These are phyloP conservation scores for Aschersonia sp. DNA, from an alignment of 2,329 filamentous ascomycete genomes.

Conservation along the genomic window DNA sequence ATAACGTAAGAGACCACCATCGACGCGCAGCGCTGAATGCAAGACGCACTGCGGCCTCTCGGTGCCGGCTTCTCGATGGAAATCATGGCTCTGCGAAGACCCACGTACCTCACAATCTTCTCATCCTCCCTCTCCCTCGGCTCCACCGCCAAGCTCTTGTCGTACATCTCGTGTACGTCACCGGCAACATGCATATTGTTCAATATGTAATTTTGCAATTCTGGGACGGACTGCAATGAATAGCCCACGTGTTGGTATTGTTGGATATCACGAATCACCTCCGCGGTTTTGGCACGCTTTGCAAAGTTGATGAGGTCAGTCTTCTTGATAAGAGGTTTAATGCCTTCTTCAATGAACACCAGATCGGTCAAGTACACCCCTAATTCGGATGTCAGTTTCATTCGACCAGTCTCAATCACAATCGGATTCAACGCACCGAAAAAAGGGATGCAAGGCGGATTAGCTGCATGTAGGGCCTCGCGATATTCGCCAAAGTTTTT, in stretches of 20 bases:
- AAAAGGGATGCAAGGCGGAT: slow-evolving; percentile 95
- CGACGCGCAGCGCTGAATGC: too few species aligned
- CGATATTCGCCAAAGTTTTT: slow-evolving; percentile 98
- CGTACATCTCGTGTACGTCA: slow-evolving; percentile 99
- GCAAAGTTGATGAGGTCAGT: slow-evolving; percentile 97
- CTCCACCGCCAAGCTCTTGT: slow-evolving; percentile 86
- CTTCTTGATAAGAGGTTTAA: slow-evolving; percentile 91
- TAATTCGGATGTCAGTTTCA: slow-evolving; percentile 16
- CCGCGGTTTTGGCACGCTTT: slow-evolving; percentile 93
- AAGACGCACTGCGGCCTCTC: too few species aligned
- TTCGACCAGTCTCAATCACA: not conserved
- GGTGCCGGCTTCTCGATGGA: not conserved
- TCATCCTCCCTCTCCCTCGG: slow-evolving; percentile 95
- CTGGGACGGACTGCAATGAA: slow-evolving; percentile 71
- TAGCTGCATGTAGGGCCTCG: slow-evolving; percentile 80
- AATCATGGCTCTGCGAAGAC: slow-evolving; percentile 6
- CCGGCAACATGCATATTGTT: slow-evolving; percentile 92
- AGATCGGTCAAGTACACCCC: slow-evolving; percentile 94
- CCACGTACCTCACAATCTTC: slow-evolving; percentile 90
- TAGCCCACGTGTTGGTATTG: slow-evolving; percentile 99
- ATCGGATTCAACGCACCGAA: slow-evolving; percentile 50
- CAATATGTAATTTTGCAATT: slow-evolving; percentile 92
- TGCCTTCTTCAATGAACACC: slow-evolving; percentile 97
- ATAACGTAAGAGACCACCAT: too few species aligned
- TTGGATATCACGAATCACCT: slow-evolving; percentile 96